Evolutionary conservation across 768 basidiomycete species (phyloP).

Genomic region (Pholiota molesta): DNA sequence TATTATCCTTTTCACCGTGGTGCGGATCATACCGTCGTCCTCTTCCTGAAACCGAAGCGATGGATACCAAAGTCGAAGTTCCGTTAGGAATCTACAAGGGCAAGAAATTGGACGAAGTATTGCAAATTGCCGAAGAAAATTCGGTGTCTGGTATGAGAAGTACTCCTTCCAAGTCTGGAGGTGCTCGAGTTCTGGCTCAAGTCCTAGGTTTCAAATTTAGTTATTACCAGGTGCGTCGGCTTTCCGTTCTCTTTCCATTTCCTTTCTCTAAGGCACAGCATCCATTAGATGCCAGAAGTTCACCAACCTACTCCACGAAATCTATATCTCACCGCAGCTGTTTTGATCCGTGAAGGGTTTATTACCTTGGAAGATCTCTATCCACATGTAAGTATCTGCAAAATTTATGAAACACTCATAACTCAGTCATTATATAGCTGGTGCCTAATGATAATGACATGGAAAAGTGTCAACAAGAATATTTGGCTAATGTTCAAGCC

Average conservation of each 20-base stretch:
- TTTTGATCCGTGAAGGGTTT: constrained; percentile 90
- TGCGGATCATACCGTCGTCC: constrained; percentile 49
- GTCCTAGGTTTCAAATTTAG: constrained; percentile 98
- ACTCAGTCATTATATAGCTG: constrained; percentile 21
- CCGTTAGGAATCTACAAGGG: constrained; percentile 48
- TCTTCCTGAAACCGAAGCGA: constrained; percentile 32
- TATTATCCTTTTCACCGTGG: constrained; percentile 91
- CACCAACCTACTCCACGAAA: constrained; percentile 67
- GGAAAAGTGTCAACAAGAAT: constrained; percentile 66
- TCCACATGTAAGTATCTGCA: constrained; percentile 72
- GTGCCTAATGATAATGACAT: constrained; percentile 76
- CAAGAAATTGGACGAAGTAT: constrained; percentile 69
- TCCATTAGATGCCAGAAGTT: constrained; percentile 54
- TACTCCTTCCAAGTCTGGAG: constrained; percentile 27
- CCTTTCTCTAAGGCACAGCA: constrained; percentile 8
- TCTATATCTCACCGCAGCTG: constrained; percentile 80
- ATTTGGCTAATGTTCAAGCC: constrained; percentile 61
- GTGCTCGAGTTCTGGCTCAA: constrained; percentile 77
- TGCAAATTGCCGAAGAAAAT: constrained; percentile 54
- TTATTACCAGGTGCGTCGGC: constrained; percentile 76
- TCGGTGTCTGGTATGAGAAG: constrained; percentile 18
- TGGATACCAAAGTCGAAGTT: constrained; percentile 37
- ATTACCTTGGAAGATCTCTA: constrained; percentile 87
- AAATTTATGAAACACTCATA: neutral
- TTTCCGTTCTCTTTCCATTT: constrained; percentile 21